Base-by-base conservation (phyloP, 2,329 filamentous ascomycete genomes). In the Pyrenophora tritici-repentis region DNA sequence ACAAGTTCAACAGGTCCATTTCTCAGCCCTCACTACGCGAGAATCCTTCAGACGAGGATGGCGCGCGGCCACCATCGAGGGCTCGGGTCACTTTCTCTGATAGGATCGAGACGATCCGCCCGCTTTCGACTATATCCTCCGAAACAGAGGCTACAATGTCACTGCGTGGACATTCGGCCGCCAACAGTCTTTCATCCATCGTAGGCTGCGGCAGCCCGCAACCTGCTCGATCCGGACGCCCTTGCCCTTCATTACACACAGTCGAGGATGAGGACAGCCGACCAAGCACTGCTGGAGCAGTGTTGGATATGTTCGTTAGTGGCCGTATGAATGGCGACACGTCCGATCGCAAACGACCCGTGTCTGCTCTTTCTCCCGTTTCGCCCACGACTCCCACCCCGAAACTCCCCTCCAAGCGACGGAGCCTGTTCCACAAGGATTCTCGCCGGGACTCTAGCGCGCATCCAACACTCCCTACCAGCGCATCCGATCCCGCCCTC, bases 81-180 rank as follows among this genome's bases (percentile, higher is more conserved):
- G 82, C 86, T 35, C 81, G 88, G 10, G 91, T 96, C 38, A 89
- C 88, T 1, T 96, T 96, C 67, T 91, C 89, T 1, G 91, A 95
- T 57, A 89, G 85, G 9, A 80, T 95, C 22, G 90, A 95, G 71
- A 91, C 89, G 56, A 92, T 92, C 62, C 84, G 90, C 9, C 91
- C 92, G 0, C 75, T 95, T 14, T 96, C 92, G 2, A 79, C 92
- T 16, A 86, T 95, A 12, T 96, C 91, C 1, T 92, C 86, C 16
- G 91, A 94, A 69, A 91, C 90, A 0, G 87, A 90, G 38, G 91
- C 87, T 67, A 94, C 88, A 2, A 77, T 85, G 46, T 81, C 81
- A 1, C 81, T 86, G 14, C 83, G 85, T 34, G 84, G 85, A 4
- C 90, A 93, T 70, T 90, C 87, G 1, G 81, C 90, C 29, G 88